Percentiles rank a stretch among this genome's conserved stretches.
Evolutionary conservation across 1,284 basidiomycete genomes (phyloP).

Genomic region (Trichosporon sp.): DNA sequence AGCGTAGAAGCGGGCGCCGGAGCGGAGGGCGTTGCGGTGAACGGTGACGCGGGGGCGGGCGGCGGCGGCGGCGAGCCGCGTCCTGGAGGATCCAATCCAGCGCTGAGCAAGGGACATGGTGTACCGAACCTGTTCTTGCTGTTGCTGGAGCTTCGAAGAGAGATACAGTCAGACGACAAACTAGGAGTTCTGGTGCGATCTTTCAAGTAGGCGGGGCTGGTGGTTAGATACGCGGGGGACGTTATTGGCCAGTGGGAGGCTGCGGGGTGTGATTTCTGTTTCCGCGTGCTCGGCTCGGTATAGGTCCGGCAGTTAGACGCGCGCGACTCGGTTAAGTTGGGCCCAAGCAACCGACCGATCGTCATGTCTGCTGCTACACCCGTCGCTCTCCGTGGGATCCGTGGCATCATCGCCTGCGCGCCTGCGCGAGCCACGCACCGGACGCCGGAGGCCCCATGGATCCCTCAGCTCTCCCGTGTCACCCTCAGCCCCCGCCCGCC

Average conservation of each 20-base stretch:
- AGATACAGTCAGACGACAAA: neutral
- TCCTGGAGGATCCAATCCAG: slow-evolving; percentile 22
- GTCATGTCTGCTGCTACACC: neutral
- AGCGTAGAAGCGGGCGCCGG: slow-evolving; percentile 23
- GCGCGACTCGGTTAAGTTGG: neutral
- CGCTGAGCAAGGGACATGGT: slow-evolving; percentile 21
- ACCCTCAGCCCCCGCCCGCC: neutral
- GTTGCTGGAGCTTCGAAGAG: neutral
- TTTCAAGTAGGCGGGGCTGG: neutral
- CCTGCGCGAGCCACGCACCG: neutral
- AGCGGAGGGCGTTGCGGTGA: neutral
- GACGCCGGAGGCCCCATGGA: neutral
- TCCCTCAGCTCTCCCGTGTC: neutral
- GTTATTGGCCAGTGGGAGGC: neutral
- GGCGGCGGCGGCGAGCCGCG: slow-evolving; percentile 14
- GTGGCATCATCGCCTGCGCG: neutral
- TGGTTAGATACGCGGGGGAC: neutral
- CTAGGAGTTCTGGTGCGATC: neutral
- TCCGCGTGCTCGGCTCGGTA: neutral
- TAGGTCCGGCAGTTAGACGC: neutral
- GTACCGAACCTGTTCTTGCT: neutral
- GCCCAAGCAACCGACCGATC: neutral
- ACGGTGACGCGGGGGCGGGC: slow-evolving; percentile 13
- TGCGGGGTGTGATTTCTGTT: neutral
- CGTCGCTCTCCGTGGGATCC: neutral